A percentile compares a stretch with the other conserved stretches of the same genome.
Evolutionary conservation across 257 asterid genomes (phyloP).

Genomic region (Euphrasia confusa): DNA sequence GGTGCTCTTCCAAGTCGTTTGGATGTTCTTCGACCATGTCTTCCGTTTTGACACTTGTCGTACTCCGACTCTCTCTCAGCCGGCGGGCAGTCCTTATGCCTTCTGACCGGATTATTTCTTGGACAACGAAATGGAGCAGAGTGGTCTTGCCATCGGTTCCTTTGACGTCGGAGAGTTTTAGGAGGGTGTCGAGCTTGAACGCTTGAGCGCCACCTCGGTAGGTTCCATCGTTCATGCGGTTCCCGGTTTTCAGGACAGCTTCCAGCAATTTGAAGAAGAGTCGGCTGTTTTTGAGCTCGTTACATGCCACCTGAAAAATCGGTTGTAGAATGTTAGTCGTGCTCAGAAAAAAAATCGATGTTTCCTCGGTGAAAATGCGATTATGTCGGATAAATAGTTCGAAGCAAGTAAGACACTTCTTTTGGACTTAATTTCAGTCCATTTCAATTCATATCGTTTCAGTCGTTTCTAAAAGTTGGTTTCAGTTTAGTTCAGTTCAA

Average conservation of each 20-base stretch:
- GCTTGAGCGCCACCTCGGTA: constrained; percentile 94
- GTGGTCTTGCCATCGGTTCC: constrained; percentile 94
- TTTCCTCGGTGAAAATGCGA: no score
- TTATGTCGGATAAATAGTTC: no score
- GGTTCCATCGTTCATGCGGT: constrained; percentile 92
- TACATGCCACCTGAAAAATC: constrained; percentile 66
- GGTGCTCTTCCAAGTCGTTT: constrained; percentile 51
- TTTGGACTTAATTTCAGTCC: no score
- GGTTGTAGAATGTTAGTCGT: no score
- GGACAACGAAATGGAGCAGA: constrained; percentile 75
- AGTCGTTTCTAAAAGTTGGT: no score
- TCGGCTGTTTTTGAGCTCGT: constrained; percentile 75
- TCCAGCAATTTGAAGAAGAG: constrained; percentile 89
- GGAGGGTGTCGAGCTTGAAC: constrained; percentile 90
- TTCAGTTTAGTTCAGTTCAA: no score
- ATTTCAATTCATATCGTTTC: no score
- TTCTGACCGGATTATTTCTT: constrained; percentile 83
- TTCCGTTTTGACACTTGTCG: constrained; percentile 66
- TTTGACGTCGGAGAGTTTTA: constrained; percentile 84
- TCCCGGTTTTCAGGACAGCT: constrained; percentile 97
- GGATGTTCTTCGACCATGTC: constrained; percentile 50
- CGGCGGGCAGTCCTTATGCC: constrained; percentile 73
- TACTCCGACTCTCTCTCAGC: constrained; percentile 54
- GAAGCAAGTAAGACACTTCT: no score
- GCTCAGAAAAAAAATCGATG: no score